Percentiles rank a stretch among this genome's conserved stretches.
Conservation (phyloP, 176 grass and related monocot genomes). For the Elymus sibiricus region DNA sequence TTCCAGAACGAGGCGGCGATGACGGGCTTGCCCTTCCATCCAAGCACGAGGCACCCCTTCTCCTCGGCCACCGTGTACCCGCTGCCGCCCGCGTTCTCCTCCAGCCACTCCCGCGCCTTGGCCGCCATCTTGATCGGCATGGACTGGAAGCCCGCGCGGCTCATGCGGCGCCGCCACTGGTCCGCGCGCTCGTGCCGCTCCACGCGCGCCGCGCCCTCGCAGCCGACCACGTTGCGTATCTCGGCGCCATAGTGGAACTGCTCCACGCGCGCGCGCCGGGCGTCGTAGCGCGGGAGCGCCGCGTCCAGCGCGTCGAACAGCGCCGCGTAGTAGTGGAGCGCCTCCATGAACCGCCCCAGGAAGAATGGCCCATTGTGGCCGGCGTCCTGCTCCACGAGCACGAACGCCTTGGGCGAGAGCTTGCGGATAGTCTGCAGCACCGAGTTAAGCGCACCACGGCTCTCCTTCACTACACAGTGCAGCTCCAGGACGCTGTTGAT, state of each 20-base stretch:
- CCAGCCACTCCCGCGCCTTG: constrained; percentile 59
- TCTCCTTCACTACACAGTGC: constrained; percentile 77
- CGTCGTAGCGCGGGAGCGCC: constrained; percentile 55
- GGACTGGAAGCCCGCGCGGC: constrained; percentile 65
- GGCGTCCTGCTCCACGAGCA: constrained; percentile 73
- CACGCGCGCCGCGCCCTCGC: constrained; percentile 72
- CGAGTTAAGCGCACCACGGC: constrained; percentile 62
- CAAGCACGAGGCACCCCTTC: constrained; percentile 61
- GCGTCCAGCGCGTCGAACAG: constrained; percentile 74
- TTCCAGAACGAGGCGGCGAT: constrained; percentile 67
- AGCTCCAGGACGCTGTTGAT: constrained; percentile 68
- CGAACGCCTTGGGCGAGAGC: constrained; percentile 46
- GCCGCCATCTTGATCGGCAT: constrained; percentile 49
- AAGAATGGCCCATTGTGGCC: constrained; percentile 77
- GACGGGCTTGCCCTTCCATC: constrained; percentile 72
- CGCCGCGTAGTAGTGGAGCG: constrained; percentile 75
- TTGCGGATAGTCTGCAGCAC: constrained; percentile 55
- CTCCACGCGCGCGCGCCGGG: constrained; percentile 52
- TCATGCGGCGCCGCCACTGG: constrained; percentile 78
- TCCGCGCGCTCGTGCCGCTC: constrained; percentile 77
- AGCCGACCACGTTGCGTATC: constrained; percentile 77
- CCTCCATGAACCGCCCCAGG: constrained; percentile 75
- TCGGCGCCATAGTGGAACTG: constrained; percentile 71
- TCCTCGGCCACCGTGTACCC: constrained; percentile 72
- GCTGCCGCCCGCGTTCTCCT: constrained; percentile 28